Evolutionary conservation across 148 eudicot species (phyloP), one percentile per base, ranked within the genome.

Genomic region (Fagopyrum tataricum): DNA sequence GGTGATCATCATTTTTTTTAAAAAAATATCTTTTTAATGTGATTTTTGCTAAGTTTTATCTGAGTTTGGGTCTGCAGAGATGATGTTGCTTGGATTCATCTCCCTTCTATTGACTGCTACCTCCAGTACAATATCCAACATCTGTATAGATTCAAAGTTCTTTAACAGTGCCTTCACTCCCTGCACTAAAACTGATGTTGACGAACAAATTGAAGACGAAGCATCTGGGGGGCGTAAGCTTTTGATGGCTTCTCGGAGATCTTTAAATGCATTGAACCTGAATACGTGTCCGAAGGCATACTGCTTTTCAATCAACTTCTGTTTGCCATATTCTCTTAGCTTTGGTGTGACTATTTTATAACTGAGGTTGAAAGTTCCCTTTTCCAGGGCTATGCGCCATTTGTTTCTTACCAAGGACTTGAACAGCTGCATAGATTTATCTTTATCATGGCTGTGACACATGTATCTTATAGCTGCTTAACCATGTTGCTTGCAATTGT

Each of bases 371-470:
- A 13, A 31, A 26, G 42, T 64, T 64, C 3, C 2, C 7, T 13
- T 66, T 79, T 67, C 47, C 87, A 96, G 99, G 87, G 86, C 78
- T 69, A 81, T 26, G 99, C 90, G 78, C 97, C 99, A 73, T 96
- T 96, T 82, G 87, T 96, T 39, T 92, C 97, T 61, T 89, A 92
- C 78, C 88, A 92, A 89, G 99, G 99, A 56, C 97, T 96, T 79
- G 99, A 96, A 86, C 97, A 96, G 78, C 84, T 96, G 78, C 99
- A 96, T 77, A 86, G 99, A 48, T 96, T 96, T 84, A 96, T 96
- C 81, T 96, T 96, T 89, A 88, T 96, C 82, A 96, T 96, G 97
- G 99, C 99, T 11, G 81, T 92, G 79, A 96, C 99, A 53, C 99
- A 96, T 83, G 84, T 96, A 76, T 84, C 99, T 76, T 96, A 96